Percentiles rank a stretch among this genome's conserved stretches.
Conservation (phyloP, 1,284 basidiomycete species). For the Ganoderma sp. region DNA sequence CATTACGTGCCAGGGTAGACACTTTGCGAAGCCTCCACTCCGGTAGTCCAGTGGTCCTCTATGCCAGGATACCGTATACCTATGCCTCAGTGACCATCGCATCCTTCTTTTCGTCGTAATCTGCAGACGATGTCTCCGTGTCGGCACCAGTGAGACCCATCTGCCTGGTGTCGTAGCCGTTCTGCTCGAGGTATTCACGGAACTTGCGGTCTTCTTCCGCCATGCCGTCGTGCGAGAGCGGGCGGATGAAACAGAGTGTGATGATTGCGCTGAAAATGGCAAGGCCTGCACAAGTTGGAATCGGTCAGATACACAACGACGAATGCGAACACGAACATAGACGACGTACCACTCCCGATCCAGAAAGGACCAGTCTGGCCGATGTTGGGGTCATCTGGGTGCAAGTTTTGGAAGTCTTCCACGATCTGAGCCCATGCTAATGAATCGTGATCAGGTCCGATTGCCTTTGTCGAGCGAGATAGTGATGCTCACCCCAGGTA, state of each 20-base stretch:
- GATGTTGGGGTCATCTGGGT: conserved; percentile 40
- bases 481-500: conserved; percentile 63
- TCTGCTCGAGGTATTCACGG: conserved; percentile 75
- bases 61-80: not conserved
- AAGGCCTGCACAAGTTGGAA: conserved; percentile 49
- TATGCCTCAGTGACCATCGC: conserved; percentile 5
- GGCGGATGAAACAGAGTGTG: conserved; percentile 77
- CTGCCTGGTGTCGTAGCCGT: conserved; percentile 77
- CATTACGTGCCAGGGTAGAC: not conserved
- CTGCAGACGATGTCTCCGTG: conserved; percentile 22
- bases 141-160: conserved; percentile 58
- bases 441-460: not conserved
- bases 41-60: not conserved
- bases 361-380: conserved; percentile 85
- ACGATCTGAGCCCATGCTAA: conserved; percentile 8
- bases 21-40: not conserved
- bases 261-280: conserved; percentile 81
- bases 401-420: conserved; percentile 64
- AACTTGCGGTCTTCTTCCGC: conserved; percentile 78
- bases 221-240: conserved; percentile 83
- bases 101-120: conserved; percentile 26
- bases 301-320: not conserved
- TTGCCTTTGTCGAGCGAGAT: not conserved
- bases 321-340: not conserved
- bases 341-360: conserved; percentile 66